A percentile compares a stretch with the other conserved stretches of the same genome.
Conservation (phyloP, 352 stramenopile genomes). For the Phytophthora citrophthora region DNA sequence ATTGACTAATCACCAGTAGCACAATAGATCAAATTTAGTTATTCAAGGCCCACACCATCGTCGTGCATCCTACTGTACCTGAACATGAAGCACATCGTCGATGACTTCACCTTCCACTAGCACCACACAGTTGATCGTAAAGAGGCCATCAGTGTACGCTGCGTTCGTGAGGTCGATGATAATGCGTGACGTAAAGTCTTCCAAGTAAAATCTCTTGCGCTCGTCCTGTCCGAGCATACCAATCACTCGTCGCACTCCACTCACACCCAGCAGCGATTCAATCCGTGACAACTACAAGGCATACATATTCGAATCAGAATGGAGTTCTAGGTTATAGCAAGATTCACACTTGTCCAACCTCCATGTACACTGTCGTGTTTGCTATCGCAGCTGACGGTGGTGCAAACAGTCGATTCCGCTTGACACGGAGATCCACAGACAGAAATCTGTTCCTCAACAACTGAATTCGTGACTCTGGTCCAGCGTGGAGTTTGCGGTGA, state of each 20-base stretch:
- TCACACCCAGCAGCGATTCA: slow-evolving; percentile 85
- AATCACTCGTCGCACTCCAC: slow-evolving; percentile 78
- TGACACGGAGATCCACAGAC: slow-evolving; percentile 74
- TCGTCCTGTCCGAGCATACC: slow-evolving; percentile 89
- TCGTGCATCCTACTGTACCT: slow-evolving; percentile 49
- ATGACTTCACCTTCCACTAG: slow-evolving; percentile 94
- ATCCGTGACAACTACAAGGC: slow-evolving; percentile 74
- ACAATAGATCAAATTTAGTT: not conserved
- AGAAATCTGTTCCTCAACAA: slow-evolving; percentile 76
- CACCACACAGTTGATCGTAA: slow-evolving; percentile 93
- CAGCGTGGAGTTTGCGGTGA: slow-evolving; percentile 63
- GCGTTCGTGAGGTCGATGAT: slow-evolving; percentile 76
- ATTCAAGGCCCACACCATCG: not conserved
- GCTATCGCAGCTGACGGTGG: slow-evolving; percentile 61
- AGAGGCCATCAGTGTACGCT: slow-evolving; percentile 87
- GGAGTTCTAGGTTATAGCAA: not conserved
- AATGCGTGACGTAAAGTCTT: slow-evolving; percentile 86
- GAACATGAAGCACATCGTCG: slow-evolving; percentile 90
- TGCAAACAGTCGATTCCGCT: slow-evolving; percentile 85
- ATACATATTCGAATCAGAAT: not conserved
- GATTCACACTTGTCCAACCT: not conserved
- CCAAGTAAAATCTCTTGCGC: slow-evolving; percentile 75
- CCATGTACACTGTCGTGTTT: slow-evolving; percentile 72
- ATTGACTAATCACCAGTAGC: slow-evolving; percentile 68
- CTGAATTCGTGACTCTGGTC: slow-evolving; percentile 61